Percentiles rank a stretch among this genome's conserved stretches.
These are phyloP conservation scores for Nicotiana tomentosiformis DNA, from an alignment of 257 asterid species.

Conservation along the genomic window DNA sequence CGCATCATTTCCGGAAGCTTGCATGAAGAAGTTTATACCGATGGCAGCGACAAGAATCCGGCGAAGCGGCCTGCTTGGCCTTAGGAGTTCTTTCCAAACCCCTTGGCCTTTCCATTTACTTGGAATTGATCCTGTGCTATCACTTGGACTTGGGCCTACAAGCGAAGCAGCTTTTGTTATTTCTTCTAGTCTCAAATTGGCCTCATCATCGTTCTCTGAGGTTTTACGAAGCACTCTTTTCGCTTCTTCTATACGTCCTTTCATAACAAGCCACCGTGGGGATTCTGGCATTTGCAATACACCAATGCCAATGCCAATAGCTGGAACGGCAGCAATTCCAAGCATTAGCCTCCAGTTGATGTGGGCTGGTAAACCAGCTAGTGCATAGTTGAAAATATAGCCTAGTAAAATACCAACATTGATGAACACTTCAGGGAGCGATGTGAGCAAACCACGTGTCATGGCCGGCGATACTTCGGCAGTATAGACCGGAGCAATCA, in stretches of 20 bases:
- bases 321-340: constrained; percentile 71
- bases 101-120: constrained; percentile 43
- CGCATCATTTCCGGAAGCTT: constrained; percentile 87
- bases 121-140: neutral
- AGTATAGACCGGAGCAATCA: constrained; percentile 84
- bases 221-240: constrained; percentile 39
- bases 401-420: constrained; percentile 67
- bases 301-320: constrained; percentile 43
- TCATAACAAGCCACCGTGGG: constrained; percentile 82
- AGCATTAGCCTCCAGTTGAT: constrained; percentile 82
- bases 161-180: constrained; percentile 34
- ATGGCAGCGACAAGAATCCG: constrained; percentile 58
- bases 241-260: constrained; percentile 51
- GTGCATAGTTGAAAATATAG: constrained; percentile 42
- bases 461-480: constrained; percentile 68
- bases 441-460: constrained; percentile 74
- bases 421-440: constrained; percentile 84
- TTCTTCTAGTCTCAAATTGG: constrained; percentile 43
- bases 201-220: constrained; percentile 55
- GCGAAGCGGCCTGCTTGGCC: constrained; percentile 45
- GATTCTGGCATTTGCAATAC: constrained; percentile 80
- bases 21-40: constrained; percentile 91
- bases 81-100: constrained; percentile 58
- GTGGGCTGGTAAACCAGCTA: constrained; percentile 39
- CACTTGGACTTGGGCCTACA: neutral